A percentile compares a stretch with the other conserved stretches of the same genome.
phyloP scores from a whole-genome alignment of 169 alveolate genomes.

The Cryptosporidium canis region DNA sequence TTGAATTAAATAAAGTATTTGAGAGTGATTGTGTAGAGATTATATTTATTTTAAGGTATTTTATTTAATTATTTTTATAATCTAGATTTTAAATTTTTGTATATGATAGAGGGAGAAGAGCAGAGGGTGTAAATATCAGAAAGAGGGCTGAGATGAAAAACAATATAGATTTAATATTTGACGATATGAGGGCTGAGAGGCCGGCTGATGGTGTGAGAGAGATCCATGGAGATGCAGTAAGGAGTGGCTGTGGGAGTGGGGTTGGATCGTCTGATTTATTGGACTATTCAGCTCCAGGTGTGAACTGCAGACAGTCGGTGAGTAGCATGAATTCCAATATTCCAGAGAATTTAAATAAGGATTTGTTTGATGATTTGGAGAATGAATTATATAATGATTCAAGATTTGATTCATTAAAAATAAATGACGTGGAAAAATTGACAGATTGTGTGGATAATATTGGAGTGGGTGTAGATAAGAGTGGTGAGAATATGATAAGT shows the following conservation, averaged over 20 bases:
- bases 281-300: background rate
- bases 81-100: background rate
- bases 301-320: background rate
- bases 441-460: background rate
- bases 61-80: background rate
- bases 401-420: background rate
- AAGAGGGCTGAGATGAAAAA: background rate
- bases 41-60: background rate
- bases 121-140: too few species aligned
- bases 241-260: background rate
- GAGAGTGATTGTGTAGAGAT: background rate
- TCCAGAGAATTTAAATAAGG: background rate
- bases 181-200: background rate
- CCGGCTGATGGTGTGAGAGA: background rate
- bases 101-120: background rate
- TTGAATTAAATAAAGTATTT: background rate
- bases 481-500: background rate
- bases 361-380: conserved; percentile 13
- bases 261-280: background rate
- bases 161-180: conserved; percentile 4
- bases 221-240: background rate
- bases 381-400: conserved; percentile 3
- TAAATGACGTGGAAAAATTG: background rate
- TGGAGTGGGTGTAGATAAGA: background rate
- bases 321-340: background rate